Conservation (phyloP, 2,329 filamentous ascomycete species). For the Fusarium clavum region DNA sequence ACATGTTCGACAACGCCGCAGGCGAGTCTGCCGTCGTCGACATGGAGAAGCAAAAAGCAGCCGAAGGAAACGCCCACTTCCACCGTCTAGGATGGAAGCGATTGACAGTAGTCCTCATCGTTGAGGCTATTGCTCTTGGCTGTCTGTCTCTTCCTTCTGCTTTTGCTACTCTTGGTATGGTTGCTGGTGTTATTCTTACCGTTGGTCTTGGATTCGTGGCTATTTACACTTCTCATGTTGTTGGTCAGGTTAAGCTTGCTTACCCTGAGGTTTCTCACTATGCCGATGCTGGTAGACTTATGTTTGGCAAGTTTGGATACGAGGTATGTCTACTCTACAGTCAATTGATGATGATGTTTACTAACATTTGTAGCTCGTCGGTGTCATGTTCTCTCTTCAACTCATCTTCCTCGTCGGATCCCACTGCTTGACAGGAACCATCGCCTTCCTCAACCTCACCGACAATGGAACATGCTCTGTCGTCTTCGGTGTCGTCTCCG, state of each 20-base stretch:
- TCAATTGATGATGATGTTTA: not conserved
- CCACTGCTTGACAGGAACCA: constrained; percentile 77
- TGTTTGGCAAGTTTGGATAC: constrained; percentile 70
- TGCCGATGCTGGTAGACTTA: constrained; percentile 73
- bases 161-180: constrained; percentile 66
- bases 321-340: constrained; percentile 51
- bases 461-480: constrained; percentile 62
- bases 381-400: constrained; percentile 70
- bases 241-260: constrained; percentile 62
- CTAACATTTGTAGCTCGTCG: constrained; percentile 57
- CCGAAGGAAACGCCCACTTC: constrained; percentile 61
- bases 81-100: constrained; percentile 68
- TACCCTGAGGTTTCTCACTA: constrained; percentile 72
- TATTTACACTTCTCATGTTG: constrained; percentile 61
- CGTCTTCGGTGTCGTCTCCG: constrained; percentile 59
- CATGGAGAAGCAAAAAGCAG: constrained; percentile 60
- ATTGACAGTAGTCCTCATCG: constrained; percentile 65
- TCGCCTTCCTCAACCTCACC: constrained; percentile 75
- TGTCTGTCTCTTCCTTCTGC: constrained; percentile 63
- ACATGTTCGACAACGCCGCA: constrained; percentile 46
- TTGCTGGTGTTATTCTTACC: constrained; percentile 58
- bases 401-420: constrained; percentile 77
- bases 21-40: constrained; percentile 57
- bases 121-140: constrained; percentile 68
- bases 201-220: constrained; percentile 59